Base-by-base conservation (phyloP, 352 stramenopile species). In the Phytophthora ramorum region DNA sequence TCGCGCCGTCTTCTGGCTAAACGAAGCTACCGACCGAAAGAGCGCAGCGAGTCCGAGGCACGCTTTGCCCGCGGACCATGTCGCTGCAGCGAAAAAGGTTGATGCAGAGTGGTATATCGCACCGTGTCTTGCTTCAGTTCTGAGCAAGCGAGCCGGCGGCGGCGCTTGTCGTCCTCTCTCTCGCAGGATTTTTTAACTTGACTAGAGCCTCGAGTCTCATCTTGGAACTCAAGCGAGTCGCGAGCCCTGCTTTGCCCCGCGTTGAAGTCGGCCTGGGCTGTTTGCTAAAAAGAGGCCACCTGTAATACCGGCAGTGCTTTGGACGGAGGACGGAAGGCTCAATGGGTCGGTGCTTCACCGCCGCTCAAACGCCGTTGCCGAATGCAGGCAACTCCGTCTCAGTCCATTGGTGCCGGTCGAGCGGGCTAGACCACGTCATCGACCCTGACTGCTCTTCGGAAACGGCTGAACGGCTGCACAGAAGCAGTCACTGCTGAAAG, bases 111-210 rank as follows among this genome's bases (percentile, higher is more conserved):
- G 44, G 44, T 2, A 37, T 37, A 1, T 37, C 41, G 41, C 3
- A 17, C 22, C 20, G 44, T 51, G 44, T 9, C 44, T 37, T 50
- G 44, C 44, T 49, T 51, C 44, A 51, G 44, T 51, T 51, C 46
- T 52, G 46, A 52, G 46, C 46, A 52, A 52, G 46, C 46, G n/a
- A 52, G 46, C 26, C 12, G 20, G 17, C 44, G 45, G 13, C 10
- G 12, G 34, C 34, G 34, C 7, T 32, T 4, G 34, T n/a, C 34
- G 34, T n/a, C 34, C 12, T n/a, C 34, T 38, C 12, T 38, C 34
- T 43, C 37, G 37, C 22, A 17, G 22, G 26, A 17, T 51, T 52
- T 34, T 52, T 52, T 52, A 52, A 52, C 46, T 52, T n/a, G 46
- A 52, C 46, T 52, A 35, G 44, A 51, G 44, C 4, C 44, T 51